Evolutionary conservation across 805 yeast species (phyloP), one percentile per base, ranked within the genome.

Genomic region (Myxozyma nipponensis): DNA sequence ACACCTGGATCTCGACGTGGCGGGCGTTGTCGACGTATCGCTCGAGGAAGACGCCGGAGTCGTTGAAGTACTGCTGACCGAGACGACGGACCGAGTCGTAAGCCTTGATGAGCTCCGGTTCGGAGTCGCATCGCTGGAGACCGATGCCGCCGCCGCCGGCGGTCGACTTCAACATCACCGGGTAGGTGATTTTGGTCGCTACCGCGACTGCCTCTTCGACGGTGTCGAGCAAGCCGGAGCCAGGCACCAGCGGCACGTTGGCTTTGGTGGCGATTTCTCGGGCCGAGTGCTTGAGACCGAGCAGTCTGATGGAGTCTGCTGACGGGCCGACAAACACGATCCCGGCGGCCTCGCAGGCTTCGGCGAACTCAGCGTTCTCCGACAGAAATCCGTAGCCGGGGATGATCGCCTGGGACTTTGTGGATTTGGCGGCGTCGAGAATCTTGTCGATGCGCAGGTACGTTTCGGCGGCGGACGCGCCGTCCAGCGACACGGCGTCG

Each of bases 61-160:
- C 97, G 58, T 96, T 96, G 64, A 91, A 91, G 66, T 87, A 91
- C 0, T 95, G 79, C 65, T 81, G 77, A 58, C 97, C 98, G 70
- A 89, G 96, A 70, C 89, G 96, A 65, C 87, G 84, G 39, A 93
- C 98, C 7, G 95, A 83, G 63, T 80, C 85, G 69, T 88, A 91
- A 13, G 90, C 95, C 55, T 84, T 72, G 70, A 81, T 86, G 57
- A 93, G 81, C 53, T 93, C 97, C 18, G 68, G 81, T 59, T 79
- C 86, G 32, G 81, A 76, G 63, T 90, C 96, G 52, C 90, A 97
- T 66, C 89, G 86, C 69, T 91, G 97, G 61, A 91, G 73, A 58
- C 98, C 98, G 64, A 91, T 91, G 71, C 98, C 98, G 69, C 98
- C 98, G 64, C 98, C 98, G 66, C 98, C 98, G 23, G 98, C 98